phyloP scores from a whole-genome alignment of 2,329 filamentous ascomycete genomes.

The Aspergillus uvarum region DNA sequence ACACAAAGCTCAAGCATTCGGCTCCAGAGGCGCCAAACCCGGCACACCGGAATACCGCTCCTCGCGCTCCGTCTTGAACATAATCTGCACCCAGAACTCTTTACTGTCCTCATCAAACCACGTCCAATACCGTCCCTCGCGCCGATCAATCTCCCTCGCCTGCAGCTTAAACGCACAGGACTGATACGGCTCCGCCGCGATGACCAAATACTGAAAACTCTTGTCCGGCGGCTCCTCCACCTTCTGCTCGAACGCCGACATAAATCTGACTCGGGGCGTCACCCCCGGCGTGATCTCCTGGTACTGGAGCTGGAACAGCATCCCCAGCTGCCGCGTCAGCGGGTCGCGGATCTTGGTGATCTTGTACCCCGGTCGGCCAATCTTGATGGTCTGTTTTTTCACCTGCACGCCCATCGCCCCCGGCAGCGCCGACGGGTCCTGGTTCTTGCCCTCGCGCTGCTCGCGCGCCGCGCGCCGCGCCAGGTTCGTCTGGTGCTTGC shows the following conservation, averaged over 20 bases:
- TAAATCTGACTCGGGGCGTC: constrained; percentile 84
- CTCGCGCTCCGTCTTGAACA: constrained; percentile 98
- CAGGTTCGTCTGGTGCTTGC: constrained; percentile 98
- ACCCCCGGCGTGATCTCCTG: constrained; percentile 79
- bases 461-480: constrained; percentile 94
- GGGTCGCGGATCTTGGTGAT: constrained; percentile 95
- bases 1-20: constrained; percentile 25
- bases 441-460: constrained; percentile 76
- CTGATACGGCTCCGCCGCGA: constrained; percentile 97
- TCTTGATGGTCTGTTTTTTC: constrained; percentile 87
- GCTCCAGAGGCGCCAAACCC: constrained; percentile 55
- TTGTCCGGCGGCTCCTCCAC: constrained; percentile 89
- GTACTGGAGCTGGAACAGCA: constrained; percentile 96
- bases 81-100: constrained; percentile 96
- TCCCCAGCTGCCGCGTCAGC: constrained; percentile 79
- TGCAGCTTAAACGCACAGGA: constrained; percentile 96
- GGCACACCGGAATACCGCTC: constrained; percentile 75
- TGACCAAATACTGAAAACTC: constrained; percentile 88
- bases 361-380: constrained; percentile 93
- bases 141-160: constrained; percentile 84
- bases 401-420: constrained; percentile 75
- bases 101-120: constrained; percentile 96
- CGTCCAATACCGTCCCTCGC: constrained; percentile 83
- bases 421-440: constrained; percentile 65
- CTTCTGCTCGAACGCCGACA: constrained; percentile 96